phyloP scores from a whole-genome alignment of 202 grass and related monocot species.

The Carex sylvatica region DNA sequence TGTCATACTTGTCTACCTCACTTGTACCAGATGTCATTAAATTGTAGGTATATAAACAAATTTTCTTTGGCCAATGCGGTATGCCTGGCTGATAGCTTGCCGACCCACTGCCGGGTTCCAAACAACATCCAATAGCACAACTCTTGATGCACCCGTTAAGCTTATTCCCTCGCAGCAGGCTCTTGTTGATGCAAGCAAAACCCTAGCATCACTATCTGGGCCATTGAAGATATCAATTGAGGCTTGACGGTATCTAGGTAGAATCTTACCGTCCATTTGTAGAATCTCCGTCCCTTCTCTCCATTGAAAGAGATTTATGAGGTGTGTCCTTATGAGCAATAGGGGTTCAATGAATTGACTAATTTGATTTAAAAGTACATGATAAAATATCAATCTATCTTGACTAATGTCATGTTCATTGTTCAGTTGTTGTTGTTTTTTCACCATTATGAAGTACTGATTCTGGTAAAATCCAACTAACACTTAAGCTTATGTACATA shows the following conservation, averaged over 20 bases:
- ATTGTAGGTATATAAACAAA: constrained; percentile 88
- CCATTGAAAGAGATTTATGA: constrained; percentile 36
- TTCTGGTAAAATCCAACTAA: not conserved
- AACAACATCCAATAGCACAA: constrained; percentile 92
- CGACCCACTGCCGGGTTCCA: constrained; percentile 85
- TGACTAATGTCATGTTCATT: not conserved
- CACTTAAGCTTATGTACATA: not conserved
- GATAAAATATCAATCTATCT: not conserved
- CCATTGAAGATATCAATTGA: constrained; percentile 90
- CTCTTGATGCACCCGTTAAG: constrained; percentile 87
- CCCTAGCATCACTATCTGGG: constrained; percentile 57
- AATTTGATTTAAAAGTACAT: constrained; percentile 60
- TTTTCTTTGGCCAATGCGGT: constrained; percentile 80
- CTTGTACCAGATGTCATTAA: constrained; percentile 85
- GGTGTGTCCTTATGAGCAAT: constrained; percentile 63
- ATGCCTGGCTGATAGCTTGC: constrained; percentile 86
- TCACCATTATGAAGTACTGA: not conserved
- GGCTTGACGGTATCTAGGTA: constrained; percentile 53
- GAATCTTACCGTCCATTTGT: constrained; percentile 77
- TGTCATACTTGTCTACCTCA: constrained; percentile 86
- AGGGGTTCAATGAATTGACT: constrained; percentile 89
- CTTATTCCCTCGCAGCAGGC: constrained; percentile 95
- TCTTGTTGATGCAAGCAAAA: constrained; percentile 89
- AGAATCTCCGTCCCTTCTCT: constrained; percentile 85
- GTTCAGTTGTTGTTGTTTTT: not conserved